Percentiles rank a stretch among this genome's conserved stretches.
These are phyloP conservation scores for Linnemannia hyalina DNA, from an alignment of 192 early-diverging fungal genomes.

Conservation along the genomic window DNA sequence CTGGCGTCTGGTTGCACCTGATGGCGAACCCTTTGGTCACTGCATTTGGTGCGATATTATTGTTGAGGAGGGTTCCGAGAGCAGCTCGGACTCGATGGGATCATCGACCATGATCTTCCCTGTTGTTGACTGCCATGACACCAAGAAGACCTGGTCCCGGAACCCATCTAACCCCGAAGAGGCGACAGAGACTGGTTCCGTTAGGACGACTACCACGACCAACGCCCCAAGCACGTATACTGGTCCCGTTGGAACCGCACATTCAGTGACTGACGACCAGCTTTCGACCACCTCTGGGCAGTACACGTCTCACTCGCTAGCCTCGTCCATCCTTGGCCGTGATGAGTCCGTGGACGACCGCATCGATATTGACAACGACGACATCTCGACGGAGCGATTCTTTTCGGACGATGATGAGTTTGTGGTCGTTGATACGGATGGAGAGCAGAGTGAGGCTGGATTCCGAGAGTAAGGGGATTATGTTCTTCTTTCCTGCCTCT, in stretches of 20 bases:
- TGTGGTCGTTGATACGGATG: conserved; percentile 36
- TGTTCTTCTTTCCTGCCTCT: neutral
- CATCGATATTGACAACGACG: conserved; percentile 23
- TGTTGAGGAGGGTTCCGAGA: conserved; percentile 64
- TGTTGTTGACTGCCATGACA: conserved; percentile 43
- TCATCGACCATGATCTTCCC: conserved; percentile 63
- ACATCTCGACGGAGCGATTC: conserved; percentile 4
- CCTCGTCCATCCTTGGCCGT: conserved; percentile 9
- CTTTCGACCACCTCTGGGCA: conserved; percentile 30
- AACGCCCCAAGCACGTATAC: neutral
- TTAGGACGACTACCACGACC: neutral
- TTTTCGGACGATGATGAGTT: conserved; percentile 41
- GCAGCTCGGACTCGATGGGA: conserved; percentile 52
- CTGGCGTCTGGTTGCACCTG: conserved; percentile 71
- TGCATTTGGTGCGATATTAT: conserved; percentile 75
- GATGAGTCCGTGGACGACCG: conserved; percentile 17
- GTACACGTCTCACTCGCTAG: conserved; percentile 5
- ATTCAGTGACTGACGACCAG: conserved; percentile 32
- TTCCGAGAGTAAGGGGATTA: neutral
- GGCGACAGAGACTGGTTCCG: conserved; percentile 14
- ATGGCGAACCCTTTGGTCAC: conserved; percentile 75
- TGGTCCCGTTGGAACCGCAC: neutral
- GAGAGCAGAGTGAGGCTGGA: conserved; percentile 2
- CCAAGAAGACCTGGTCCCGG: conserved; percentile 14
- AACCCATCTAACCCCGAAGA: conserved; percentile 1